Conservation (phyloP, 129 eudicot species). For the Escallonia rubra region DNA sequence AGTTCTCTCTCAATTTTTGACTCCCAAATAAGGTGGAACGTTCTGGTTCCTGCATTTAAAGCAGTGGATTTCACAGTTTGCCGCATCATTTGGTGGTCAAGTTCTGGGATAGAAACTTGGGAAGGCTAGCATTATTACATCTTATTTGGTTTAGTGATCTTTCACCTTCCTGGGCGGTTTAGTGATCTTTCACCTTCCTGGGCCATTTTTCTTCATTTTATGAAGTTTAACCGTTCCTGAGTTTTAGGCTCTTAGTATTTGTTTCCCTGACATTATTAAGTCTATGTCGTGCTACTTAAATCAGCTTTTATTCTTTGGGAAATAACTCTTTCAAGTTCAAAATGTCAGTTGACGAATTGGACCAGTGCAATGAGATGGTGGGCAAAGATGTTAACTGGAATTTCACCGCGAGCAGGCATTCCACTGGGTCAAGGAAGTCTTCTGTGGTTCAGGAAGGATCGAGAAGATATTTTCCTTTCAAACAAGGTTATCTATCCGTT, state of each 20-base stretch:
- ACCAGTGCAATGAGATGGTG: slow-evolving; percentile 72
- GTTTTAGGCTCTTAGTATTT: too few relatives aligned
- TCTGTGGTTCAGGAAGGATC: slow-evolving; percentile 41
- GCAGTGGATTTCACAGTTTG: too few relatives aligned
- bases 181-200: background rate
- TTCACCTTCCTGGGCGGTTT: background rate
- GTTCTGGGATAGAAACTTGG: too few relatives aligned
- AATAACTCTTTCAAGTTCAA: background rate
- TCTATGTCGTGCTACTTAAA: background rate
- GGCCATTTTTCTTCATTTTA: background rate
- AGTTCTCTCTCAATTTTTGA: too few relatives aligned
- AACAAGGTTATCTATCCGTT: slow-evolving; percentile 83
- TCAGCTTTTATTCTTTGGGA: background rate
- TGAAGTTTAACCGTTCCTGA: too few relatives aligned
- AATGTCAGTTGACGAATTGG: slow-evolving; percentile 79
- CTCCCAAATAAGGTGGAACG: too few relatives aligned
- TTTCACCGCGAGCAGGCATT: slow-evolving; percentile 14
- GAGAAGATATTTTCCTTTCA: slow-evolving; percentile 76
- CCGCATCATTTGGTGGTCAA: too few relatives aligned
- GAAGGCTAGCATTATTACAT: too few relatives aligned
- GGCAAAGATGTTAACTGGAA: slow-evolving; percentile 48
- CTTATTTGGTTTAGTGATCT: background rate
- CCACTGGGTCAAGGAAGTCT: slow-evolving; percentile 33
- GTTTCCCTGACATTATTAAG: too few relatives aligned
- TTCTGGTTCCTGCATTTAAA: too few relatives aligned